Base-by-base conservation (phyloP, 1,139 yeast genomes). In the Taphrina confusa region DNA sequence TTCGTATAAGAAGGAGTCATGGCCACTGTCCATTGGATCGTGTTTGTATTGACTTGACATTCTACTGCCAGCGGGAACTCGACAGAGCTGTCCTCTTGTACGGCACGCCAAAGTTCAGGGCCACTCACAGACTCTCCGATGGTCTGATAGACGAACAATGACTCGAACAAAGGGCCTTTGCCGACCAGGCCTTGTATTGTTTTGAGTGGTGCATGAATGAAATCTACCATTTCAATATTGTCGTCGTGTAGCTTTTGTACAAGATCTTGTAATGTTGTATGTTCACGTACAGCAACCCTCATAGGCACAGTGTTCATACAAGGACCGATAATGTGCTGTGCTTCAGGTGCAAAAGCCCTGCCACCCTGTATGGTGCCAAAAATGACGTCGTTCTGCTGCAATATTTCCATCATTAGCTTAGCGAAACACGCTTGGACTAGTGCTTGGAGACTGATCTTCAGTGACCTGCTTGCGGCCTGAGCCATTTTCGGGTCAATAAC, bases 11-110 rank as follows among this genome's bases (percentile, higher is more conserved):
- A 22, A 6, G 56, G n/a, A 18, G 63, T 45, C 5, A 57, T 34
- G 2, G 68, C 60, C 9, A 61, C 49, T 5, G 37, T 42, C 68
- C 69, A 66, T 6, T 22, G 45, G 11, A 65, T 16, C 2, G 44
- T 14, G 12, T 36, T 27, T 5, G 34, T 30, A 12, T 8, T 33
- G 14, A 51, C 50, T 23, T 61, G 63, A 34, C 64, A 39, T 44
- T 67, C 68, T n/a, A 63, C 61, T 2, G 68, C 68, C 4, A 66
- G 56, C 2, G 64, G 45, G 34, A 66, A 66, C 61, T 66, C 62
- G 5, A 52, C 40, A 2, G 46, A 27, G 3, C 62, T 22, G n/a
- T 33, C 18, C 27, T 62, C 65, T 20, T 12, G 46, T 4, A 61
- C 50, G 1, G 54, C 30, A 4, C 20, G 37, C 64, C 66, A 62